phyloP scores from a whole-genome alignment of 2,329 filamentous ascomycete genomes.

The Paecilomyces niveus region DNA sequence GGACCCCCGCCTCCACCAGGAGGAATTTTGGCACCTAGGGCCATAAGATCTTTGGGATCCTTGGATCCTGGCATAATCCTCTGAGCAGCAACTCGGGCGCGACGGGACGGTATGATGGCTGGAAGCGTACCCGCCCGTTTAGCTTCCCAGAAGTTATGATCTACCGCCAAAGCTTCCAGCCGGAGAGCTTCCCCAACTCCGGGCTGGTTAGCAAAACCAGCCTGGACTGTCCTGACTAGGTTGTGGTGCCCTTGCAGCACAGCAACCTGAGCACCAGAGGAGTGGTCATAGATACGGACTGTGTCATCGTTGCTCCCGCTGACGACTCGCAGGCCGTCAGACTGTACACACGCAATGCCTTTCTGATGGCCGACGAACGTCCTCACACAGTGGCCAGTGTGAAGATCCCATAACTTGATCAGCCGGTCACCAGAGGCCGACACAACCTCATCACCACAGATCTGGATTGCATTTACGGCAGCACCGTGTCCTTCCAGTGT shows the following conservation, averaged over 20 bases:
- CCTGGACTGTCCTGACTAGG: slow-evolving; percentile 89
- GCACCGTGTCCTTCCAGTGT: slow-evolving; percentile 77
- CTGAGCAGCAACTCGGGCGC: slow-evolving; percentile 43
- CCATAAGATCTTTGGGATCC: slow-evolving; percentile 63
- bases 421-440: slow-evolving; percentile 90
- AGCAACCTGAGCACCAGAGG: slow-evolving; percentile 80
- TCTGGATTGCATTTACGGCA: slow-evolving; percentile 93
- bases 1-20: slow-evolving; percentile 83
- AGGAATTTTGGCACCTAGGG: slow-evolving; percentile 77
- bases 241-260: slow-evolving; percentile 74
- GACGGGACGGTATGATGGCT: slow-evolving; percentile 35
- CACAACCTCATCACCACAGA: slow-evolving; percentile 76
- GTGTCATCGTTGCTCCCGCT: slow-evolving; percentile 95
- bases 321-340: slow-evolving; percentile 86
- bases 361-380: slow-evolving; percentile 85
- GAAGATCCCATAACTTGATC: slow-evolving; percentile 93
- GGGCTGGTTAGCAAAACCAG: slow-evolving; percentile 82
- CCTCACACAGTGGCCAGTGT: slow-evolving; percentile 64
- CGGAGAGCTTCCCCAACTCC: slow-evolving; percentile 70
- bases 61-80: slow-evolving; percentile 63
- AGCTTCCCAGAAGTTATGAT: slow-evolving; percentile 63
- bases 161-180: slow-evolving; percentile 64
- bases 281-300: slow-evolving; percentile 87
- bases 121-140: slow-evolving; percentile 39
- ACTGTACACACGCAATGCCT: slow-evolving; percentile 96